Percentiles rank a stretch among this genome's conserved stretches.
phyloP scores from a whole-genome alignment of 257 asterid genomes.

The Leptodermis oblonga region DNA sequence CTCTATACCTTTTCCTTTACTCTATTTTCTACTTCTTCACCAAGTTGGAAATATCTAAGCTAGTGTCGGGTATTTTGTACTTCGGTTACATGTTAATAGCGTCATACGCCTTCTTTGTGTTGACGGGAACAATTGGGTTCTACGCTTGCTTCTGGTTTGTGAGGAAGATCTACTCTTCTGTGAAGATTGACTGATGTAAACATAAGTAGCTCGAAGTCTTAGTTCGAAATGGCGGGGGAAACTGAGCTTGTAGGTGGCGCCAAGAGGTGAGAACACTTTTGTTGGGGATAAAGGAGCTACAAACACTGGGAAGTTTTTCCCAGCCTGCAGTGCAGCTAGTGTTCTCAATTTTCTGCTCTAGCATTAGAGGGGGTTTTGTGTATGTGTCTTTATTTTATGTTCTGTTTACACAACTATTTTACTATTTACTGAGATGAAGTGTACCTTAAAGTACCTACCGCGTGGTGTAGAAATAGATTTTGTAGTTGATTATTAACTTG shows the following conservation, averaged over 20 bases:
- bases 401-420: constrained; percentile 6
- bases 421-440: neutral
- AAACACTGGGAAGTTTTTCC: constrained; percentile 11
- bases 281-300: constrained; percentile 5
- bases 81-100: constrained; percentile 87
- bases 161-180: constrained; percentile 80
- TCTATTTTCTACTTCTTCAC: constrained; percentile 90
- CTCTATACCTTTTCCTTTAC: constrained; percentile 78
- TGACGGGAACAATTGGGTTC: constrained; percentile 90
- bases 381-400: neutral
- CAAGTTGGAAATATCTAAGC: constrained; percentile 75
- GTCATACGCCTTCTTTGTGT: constrained; percentile 75
- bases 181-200: constrained; percentile 68
- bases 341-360: constrained; percentile 10
- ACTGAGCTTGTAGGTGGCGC: constrained; percentile 1
- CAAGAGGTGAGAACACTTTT: neutral
- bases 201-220: neutral
- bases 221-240: neutral
- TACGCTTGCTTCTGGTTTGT: constrained; percentile 90
- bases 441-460: constrained; percentile 5
- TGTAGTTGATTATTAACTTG: constrained; percentile 2
- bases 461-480: constrained; percentile 1
- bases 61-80: constrained; percentile 79
- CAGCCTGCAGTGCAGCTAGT: constrained; percentile 5
- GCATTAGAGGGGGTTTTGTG: constrained; percentile 4